Conservation (phyloP, 345 rosid genomes). For the Syzygium aqueum region DNA sequence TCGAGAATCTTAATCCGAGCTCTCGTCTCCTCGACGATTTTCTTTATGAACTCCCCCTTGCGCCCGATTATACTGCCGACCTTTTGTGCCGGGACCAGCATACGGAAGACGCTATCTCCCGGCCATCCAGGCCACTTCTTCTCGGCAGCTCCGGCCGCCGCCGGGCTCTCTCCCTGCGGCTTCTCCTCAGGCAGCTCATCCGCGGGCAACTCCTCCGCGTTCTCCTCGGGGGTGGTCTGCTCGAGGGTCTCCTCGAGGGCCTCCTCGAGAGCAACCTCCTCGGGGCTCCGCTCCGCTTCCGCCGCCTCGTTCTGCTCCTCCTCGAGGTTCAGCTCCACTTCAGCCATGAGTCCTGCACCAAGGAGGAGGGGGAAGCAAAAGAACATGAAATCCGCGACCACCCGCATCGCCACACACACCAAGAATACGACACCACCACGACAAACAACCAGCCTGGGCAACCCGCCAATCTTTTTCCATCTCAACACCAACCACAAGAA, state of each 20-base stretch:
- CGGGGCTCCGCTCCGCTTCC: background rate
- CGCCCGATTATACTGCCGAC: constrained; percentile 99
- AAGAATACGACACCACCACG: background rate
- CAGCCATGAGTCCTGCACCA: constrained; percentile 12
- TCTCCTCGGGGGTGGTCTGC: background rate
- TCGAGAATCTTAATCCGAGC: constrained; percentile 97
- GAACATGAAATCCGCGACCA: background rate
- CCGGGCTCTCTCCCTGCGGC: constrained; percentile 17
- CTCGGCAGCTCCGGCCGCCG: constrained; percentile 41
- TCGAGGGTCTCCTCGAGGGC: background rate
- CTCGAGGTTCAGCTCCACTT: background rate
- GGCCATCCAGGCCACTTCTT: constrained; percentile 99
- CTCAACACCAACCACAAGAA: no score
- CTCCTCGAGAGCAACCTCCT: background rate
- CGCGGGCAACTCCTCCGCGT: background rate
- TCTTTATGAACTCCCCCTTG: constrained; percentile 93
- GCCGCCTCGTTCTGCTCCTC: background rate
- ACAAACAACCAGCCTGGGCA: no score
- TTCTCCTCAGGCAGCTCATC: constrained; percentile 10
- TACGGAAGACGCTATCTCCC: constrained; percentile 95
- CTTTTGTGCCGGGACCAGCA: constrained; percentile 97
- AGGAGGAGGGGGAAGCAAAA: background rate
- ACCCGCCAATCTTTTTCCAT: no score
- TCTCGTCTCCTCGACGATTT: constrained; percentile 95
- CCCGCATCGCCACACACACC: background rate